Base-by-base conservation (phyloP, 257 asterid genomes). In the Jacaranda copaia region DNA sequence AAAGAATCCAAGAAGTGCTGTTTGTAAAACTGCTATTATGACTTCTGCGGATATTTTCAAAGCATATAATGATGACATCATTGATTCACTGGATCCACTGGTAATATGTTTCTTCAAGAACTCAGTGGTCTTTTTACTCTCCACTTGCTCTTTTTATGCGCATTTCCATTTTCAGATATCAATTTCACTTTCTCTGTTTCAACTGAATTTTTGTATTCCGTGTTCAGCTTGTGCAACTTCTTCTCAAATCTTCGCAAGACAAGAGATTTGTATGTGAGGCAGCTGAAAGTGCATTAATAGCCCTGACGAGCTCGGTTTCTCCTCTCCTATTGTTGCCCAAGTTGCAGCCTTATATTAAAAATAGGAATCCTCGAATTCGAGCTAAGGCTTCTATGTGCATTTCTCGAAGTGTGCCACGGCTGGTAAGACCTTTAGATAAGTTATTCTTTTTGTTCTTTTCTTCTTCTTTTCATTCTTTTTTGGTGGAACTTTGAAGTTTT, bases 241-340 rank as follows among this genome's bases (percentile, higher is more conserved):
- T 94, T 72, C 96, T 94, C 79, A 94, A 92, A 74, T 85, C 98
- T 77, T 92, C 98, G 70, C 98, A 94, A 94, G 98, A 94, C 89
- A 94, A 94, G 86, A 88, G 85, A 82, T 94, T 94, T 70, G 98
- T 94, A 25, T 90, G 98, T 9, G 97, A 94, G 81, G 98, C 97
- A 75, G 98, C 97, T 63, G 97, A 87, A 81, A 84, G 85, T 76
- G 94, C 97, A 81, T 77, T 94, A 63, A 73, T 85, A 56, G 82
- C 92, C 83, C 75, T 94, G 90, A 92, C 98, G 14, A 90, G 82
- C 60, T 94, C 88, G 85, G 84, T 94, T 82, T 88, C 97, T 56
- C 97, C 98, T 32, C 86, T 79, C 75, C 80, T 85, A n/a, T 81
- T 92, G 84, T 81, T 94, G 72, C 98, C 98, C 43, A 92, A 90